Base-by-base conservation (phyloP, 495 filamentous ascomycete species). In the Penicillium atrosanguineum region DNA sequence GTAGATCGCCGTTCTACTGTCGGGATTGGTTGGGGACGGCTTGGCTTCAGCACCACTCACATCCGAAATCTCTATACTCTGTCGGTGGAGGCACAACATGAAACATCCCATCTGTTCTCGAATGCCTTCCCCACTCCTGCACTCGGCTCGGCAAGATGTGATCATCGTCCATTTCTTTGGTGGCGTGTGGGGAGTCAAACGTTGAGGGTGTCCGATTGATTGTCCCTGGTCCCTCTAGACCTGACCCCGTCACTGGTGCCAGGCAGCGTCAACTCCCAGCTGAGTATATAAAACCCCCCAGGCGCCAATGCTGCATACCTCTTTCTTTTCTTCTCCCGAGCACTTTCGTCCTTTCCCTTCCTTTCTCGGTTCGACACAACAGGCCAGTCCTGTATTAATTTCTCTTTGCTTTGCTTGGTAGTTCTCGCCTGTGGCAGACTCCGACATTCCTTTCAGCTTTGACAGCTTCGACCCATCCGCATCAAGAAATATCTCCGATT, bases 321-420 rank as follows among this genome's bases (percentile, higher is more conserved):
- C 44, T 29, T 41, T 50, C 51, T 54, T 51, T 50, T 56, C 59
- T 23, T 56, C 28, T 44, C 47, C 58, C 62, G 60, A 52, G 39
- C 62, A 59, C 52, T 60, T 52, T 53, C 34, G 37, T 64, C 59
- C 59, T 64, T 56, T 50, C 31, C 42, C 60, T 46, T 62, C 46
- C 20, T 20, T 48, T 62, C 31, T 49, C 58, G 47, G 61, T 67
- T 72, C 59, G 63, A 69, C 57, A 6, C 9, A 51, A 55, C 70
- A 67, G 71, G 71, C 71, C 57, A 71, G 71, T 65, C 59, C 58
- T 67, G 68, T 66, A 46, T 62, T 63, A 48, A 65, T 64, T 72
- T 69, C 61, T 64, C 66, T 68, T 46, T 45, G 50, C 2, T 47
- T 56, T 55, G 34, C 60, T 63, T 58, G 53, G 56, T 59, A 52